Evolutionary conservation across 371 early-diverging fungal genomes (phyloP), one percentile per base, ranked within the genome.

Genomic region (Thermomucor indicae-seudaticae): DNA sequence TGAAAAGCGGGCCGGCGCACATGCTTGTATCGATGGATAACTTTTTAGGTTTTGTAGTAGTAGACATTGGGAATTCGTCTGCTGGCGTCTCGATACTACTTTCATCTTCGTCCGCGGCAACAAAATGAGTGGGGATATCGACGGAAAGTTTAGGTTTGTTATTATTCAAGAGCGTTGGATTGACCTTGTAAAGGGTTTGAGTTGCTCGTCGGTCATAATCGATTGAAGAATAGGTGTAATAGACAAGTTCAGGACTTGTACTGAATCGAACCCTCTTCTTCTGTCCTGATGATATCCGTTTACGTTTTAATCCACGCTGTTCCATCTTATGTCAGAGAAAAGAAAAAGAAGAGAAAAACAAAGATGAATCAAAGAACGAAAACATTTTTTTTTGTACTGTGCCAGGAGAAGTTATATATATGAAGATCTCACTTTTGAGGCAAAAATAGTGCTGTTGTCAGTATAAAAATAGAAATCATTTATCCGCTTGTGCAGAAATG

Each of bases 1-100:
- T 49, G 46, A 56, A 49, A n/a, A 56, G 47, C 38, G 56, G 56
- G 22, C 56, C 56, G 24, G 49, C 39, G 43, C 56, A 56, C 17
- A 56, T 45, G 34, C 50, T 56, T 37, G 56, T 56, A 39, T 56
- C 56, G 20, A 56, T 43, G 19, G 56, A 56, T 17, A 56, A 32
- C 40, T 56, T 56, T 19, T 49, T 49, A 22, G n/a, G n/a, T n/a
- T 46, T 48, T 30, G 29, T 30, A 24, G 17, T 40, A 27, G 32
- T 49, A 12, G 40, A 20, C 25, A 29, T 30, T 35, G 30, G 20
- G 7, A 30, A 17, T 28, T 41, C 4, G 25, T 35, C 55, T 14
- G 19, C 45, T 10, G 55, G 55, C 25, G 56, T 50, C 30, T 38
- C 50, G 6, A 50, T 49, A 42, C 56, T 56, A 38, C 52, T 52